Base-by-base conservation (phyloP, 805 yeast genomes). In the Ogataea parapolymorpha region DNA sequence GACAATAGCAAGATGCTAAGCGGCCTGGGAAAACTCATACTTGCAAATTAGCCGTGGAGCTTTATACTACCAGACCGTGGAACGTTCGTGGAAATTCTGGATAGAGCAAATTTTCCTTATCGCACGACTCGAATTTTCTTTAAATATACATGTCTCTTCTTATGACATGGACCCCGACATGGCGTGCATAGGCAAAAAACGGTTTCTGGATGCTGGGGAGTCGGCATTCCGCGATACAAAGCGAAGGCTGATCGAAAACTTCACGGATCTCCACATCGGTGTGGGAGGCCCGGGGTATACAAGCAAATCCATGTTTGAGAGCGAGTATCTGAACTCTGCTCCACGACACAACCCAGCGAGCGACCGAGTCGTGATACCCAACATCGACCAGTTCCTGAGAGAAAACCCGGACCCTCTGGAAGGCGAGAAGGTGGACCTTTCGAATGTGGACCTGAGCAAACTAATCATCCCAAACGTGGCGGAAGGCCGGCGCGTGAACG, bases 381-480 rank as follows among this genome's bases (percentile, higher is more conserved):
- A 46, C 11, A 55, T 56, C 6, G 62, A 58, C 30, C 55, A 56
- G 39, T 56, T 53, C 35, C 31, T 56, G 16, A 18, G 45, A 17
- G 54, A 54, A 4, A 51, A 55, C 28, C 50, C 51, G 7, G 62
- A 57, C 17, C 31, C 17, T 14, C 20, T 26, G 13, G 46, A 32
- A 13, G 46, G 41, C 6, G 36, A 38, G n/a, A 31, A 32, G n/a
- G 37, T 42, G 9, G 47, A 47, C 16, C 25, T 50, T 9, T 32
- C 41, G 11, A 41, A 46, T 10, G 31, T 49, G n/a, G 53, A 51
- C 30, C 15, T 46, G 10, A 32, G 30, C 16, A 45, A 45, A 15
- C 26, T 51, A 23, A 33, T 47, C 2, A 45, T 49, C 11, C 53
- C 55, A 12, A 30, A 26, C 15, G 34, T 26, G 14, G 15, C 26